phyloP scores from a whole-genome alignment of 2,329 filamentous ascomycete species.

The Colletotrichum agaves region DNA sequence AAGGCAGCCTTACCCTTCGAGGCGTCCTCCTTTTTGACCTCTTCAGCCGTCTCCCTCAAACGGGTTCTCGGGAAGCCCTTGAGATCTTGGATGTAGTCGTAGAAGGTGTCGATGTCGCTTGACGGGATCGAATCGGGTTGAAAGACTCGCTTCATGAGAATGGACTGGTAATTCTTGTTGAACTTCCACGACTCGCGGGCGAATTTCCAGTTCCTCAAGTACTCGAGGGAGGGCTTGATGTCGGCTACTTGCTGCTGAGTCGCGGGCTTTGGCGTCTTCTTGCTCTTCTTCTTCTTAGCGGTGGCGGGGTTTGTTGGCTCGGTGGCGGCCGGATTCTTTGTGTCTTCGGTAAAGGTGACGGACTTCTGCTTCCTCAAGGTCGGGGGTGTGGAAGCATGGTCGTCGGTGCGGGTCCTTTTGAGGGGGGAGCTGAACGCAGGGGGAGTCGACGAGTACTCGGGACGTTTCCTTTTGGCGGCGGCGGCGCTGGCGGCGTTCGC shows the following conservation, averaged over 20 bases:
- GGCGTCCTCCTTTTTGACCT: constrained; percentile 67
- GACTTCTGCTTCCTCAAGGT: constrained; percentile 53
- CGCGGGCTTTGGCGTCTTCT: constrained; percentile 50
- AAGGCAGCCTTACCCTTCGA: constrained; percentile 59
- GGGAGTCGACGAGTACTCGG: constrained; percentile 33
- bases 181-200: constrained; percentile 87
- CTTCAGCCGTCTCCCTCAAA: constrained; percentile 72
- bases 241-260: constrained; percentile 53
- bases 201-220: constrained; percentile 80
- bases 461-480: constrained; percentile 40
- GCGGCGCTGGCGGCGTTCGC: constrained; percentile 36
- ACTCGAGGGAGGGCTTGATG: constrained; percentile 75
- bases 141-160: constrained; percentile 85
- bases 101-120: constrained; percentile 74
- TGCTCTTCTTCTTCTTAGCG: constrained; percentile 48
- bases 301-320: constrained; percentile 34
- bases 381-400: constrained; percentile 34
- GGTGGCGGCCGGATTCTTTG: constrained; percentile 44
- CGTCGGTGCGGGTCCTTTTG: constrained; percentile 45
- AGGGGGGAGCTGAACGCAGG: constrained; percentile 39
- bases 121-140: constrained; percentile 77
- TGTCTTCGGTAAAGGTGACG: constrained; percentile 60
- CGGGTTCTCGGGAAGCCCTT: constrained; percentile 79
- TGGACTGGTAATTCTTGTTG: constrained; percentile 91
- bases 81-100: constrained; percentile 82